Evolutionary conservation across 768 basidiomycete species (phyloP).

Genomic region (Boletus reticuloceps): DNA sequence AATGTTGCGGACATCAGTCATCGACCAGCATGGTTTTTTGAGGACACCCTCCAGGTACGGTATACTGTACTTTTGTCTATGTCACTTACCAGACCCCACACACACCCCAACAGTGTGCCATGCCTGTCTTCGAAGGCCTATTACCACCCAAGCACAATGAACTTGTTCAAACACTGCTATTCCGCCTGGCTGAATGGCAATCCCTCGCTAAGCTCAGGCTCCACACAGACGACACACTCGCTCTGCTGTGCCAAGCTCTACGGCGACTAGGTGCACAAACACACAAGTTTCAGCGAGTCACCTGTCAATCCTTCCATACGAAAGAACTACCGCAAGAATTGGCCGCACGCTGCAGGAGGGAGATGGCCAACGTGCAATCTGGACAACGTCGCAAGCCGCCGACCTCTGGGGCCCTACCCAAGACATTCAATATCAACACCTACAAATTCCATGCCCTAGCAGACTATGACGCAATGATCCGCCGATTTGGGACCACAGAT

Average conservation of each 20-base stretch:
- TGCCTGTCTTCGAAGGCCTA: slow-evolving; percentile 40
- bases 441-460: slow-evolving; percentile 31
- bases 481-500: no score
- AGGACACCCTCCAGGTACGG: slow-evolving; percentile 13
- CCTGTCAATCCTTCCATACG: not conserved
- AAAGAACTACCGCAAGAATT: not conserved
- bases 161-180: slow-evolving; percentile 22
- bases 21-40: slow-evolving; percentile 13
- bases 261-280: not conserved
- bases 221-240: not conserved
- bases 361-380: not conserved
- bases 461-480: slow-evolving; percentile 20
- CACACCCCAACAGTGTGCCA: slow-evolving; percentile 26
- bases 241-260: not conserved
- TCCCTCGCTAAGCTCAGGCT: not conserved
- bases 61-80: not conserved
- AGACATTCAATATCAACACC: slow-evolving; percentile 24
- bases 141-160: slow-evolving; percentile 25
- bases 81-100: not conserved
- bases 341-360: not conserved
- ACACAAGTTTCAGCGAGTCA: not conserved
- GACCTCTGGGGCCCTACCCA: not conserved
- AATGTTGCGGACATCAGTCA: slow-evolving; percentile 40
- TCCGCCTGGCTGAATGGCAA: slow-evolving; percentile 17
- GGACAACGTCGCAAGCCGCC: not conserved